Percentiles rank a stretch among this genome's conserved stretches.
phyloP scores from a whole-genome alignment of 2,329 filamentous ascomycete species.

The Venturia carpophila region DNA sequence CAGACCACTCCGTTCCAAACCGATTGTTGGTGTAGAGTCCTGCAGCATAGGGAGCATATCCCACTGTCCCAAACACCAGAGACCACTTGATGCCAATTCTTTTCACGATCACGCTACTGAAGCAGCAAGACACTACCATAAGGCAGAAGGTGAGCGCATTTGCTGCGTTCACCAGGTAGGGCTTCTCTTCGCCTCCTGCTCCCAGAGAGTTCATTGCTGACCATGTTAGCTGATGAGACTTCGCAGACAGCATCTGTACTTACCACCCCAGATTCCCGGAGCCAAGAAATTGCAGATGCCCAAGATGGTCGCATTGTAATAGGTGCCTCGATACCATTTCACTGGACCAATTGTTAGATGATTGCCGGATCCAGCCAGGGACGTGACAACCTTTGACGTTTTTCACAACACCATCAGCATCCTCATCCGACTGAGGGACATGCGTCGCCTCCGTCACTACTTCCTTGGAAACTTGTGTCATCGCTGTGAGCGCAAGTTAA shows the following conservation, averaged over 20 bases:
- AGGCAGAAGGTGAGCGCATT: constrained; percentile 66
- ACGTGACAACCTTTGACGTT: neutral
- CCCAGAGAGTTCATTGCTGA: constrained; percentile 59
- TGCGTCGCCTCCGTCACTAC: neutral
- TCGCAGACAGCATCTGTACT: constrained; percentile 25
- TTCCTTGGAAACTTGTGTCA: neutral
- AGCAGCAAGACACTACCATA: constrained; percentile 64
- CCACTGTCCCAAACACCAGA: constrained; percentile 63
- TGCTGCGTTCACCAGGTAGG: constrained; percentile 60
- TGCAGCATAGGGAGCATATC: constrained; percentile 63
- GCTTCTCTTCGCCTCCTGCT: constrained; percentile 57
- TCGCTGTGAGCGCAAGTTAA: neutral
- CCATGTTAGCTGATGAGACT: neutral
- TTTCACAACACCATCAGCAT: neutral
- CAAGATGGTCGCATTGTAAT: constrained; percentile 64
- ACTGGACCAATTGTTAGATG: constrained; percentile 31
- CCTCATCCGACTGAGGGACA: neutral
- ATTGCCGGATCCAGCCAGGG: neutral
- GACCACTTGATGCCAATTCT: constrained; percentile 64
- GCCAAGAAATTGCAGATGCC: constrained; percentile 64
- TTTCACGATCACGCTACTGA: constrained; percentile 55
- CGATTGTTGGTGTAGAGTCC: constrained; percentile 66
- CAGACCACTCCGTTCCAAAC: constrained; percentile 60
- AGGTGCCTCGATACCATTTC: constrained; percentile 63
- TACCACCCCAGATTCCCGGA: constrained; percentile 59